Conservation (phyloP, 805 yeast genomes). For the Yarrowia alimentaria region DNA sequence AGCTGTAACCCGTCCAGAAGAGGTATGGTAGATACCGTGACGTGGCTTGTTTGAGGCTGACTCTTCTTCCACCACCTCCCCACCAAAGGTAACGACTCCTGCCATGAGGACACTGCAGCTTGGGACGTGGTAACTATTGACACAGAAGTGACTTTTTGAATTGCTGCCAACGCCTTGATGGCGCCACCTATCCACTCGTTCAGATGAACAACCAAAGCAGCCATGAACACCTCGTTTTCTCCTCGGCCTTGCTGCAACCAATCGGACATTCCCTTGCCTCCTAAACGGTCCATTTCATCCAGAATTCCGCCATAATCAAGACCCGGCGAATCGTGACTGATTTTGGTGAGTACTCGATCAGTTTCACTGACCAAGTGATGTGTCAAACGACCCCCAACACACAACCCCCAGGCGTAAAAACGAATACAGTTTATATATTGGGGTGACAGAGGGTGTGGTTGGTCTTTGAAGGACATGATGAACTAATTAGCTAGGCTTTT, state of each 20-base stretch:
- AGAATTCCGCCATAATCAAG: background rate
- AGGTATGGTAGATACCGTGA: background rate
- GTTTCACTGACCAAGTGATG: conserved; percentile 23
- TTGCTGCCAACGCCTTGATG: background rate
- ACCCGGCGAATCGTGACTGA: conserved; percentile 1
- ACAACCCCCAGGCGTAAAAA: conserved; percentile 19
- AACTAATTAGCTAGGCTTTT: too few relatives aligned
- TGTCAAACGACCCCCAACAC: conserved; percentile 23
- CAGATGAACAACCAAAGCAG: background rate
- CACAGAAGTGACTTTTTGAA: too few relatives aligned
- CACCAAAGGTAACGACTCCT: too few relatives aligned
- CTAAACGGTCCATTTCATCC: background rate
- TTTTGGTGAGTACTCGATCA: conserved; percentile 11
- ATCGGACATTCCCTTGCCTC: conserved; percentile 7
- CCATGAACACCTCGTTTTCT: background rate
- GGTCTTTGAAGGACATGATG: too few relatives aligned
- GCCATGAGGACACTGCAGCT: too few relatives aligned
- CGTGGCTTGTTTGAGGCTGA: too few relatives aligned
- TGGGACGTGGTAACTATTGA: background rate
- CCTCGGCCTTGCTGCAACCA: conserved; percentile 8
- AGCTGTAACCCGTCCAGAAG: background rate
- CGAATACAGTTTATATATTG: conserved; percentile 15
- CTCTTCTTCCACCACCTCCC: background rate
- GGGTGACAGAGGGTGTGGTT: conserved; percentile 5
- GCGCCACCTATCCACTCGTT: background rate